These are phyloP conservation scores for Leccinum aurantiacum DNA, from an alignment of 768 basidiomycete genomes.

Conservation along the genomic window DNA sequence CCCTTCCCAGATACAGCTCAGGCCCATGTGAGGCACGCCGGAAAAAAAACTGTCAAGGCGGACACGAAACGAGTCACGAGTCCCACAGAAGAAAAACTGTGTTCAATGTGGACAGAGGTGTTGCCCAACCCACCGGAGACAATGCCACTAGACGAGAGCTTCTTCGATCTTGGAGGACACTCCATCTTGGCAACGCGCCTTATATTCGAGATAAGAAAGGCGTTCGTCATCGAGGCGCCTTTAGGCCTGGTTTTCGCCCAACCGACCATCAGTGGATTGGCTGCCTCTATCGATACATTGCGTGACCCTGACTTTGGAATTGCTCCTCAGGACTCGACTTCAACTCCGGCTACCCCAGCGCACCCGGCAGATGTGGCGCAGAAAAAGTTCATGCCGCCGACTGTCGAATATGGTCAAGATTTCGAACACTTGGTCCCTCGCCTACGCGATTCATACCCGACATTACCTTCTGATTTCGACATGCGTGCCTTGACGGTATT, in stretches of 20 bases:
- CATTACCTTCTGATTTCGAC: slow-evolving; percentile 57
- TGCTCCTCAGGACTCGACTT: slow-evolving; percentile 34
- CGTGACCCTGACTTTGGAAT: slow-evolving; percentile 82
- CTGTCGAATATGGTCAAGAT: slow-evolving; percentile 79
- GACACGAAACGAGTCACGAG: slow-evolving; percentile 43
- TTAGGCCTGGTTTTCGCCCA: slow-evolving; percentile 89
- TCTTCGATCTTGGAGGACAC: slow-evolving; percentile 98
- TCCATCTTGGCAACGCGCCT: slow-evolving; percentile 97
- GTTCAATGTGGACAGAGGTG: slow-evolving; percentile 80
- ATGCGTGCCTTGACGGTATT: slow-evolving; percentile 71
- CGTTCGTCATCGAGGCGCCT: slow-evolving; percentile 87
- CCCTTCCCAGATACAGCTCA: slow-evolving; percentile 98
- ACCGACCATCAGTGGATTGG: slow-evolving; percentile 81
- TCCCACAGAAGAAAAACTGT: slow-evolving; percentile 78
- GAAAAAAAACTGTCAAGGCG: slow-evolving; percentile 35
- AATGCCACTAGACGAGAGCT: slow-evolving; percentile 88
- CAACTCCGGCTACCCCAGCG: slow-evolving; percentile 18
- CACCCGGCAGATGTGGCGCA: slow-evolving; percentile 11
- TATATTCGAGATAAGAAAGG: slow-evolving; percentile 94
- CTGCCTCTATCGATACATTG: slow-evolving; percentile 70
- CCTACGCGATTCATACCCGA: slow-evolving; percentile 61
- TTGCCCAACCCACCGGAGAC: slow-evolving; percentile 76
- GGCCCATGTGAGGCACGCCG: slow-evolving; percentile 40
- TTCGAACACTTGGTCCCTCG: slow-evolving; percentile 58
- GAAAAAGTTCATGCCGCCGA: slow-evolving; percentile 25